Evolutionary conservation across 805 yeast species (phyloP).

Genomic region (Schizosaccharomyces osmophilus): DNA sequence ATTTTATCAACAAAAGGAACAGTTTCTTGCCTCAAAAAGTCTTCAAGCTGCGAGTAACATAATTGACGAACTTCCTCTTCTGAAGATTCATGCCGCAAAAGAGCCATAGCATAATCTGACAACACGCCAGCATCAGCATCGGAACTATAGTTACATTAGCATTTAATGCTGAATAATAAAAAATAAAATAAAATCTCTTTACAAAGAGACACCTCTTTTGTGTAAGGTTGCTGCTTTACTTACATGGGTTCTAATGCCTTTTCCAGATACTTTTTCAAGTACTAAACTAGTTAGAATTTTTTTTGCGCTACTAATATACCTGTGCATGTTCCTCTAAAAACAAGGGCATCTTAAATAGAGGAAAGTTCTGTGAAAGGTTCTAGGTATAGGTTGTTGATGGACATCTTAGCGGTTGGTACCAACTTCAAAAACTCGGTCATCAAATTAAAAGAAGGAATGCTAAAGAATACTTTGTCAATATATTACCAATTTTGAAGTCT

Average conservation of each 20-base stretch:
- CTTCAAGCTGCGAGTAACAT: constrained; percentile 17
- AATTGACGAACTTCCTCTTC: constrained; percentile 14
- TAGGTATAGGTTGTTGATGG: background rate
- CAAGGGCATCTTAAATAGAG: background rate
- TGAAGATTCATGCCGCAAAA: constrained; percentile 18
- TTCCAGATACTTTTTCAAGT: background rate
- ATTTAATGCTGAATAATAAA: background rate
- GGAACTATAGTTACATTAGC: constrained; percentile 5
- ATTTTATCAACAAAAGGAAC: constrained; percentile 15
- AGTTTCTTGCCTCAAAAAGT: constrained; percentile 16
- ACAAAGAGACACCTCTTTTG: background rate
- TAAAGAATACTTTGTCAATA: no score
- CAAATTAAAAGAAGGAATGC: no score
- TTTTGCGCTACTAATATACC: background rate
- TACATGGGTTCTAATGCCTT: constrained; percentile 1
- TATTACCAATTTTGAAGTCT: no score
- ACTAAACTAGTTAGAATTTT: background rate
- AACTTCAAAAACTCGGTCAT: no score
- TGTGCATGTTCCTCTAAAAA: background rate
- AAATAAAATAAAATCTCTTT: background rate
- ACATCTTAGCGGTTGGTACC: no score
- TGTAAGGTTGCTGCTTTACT: background rate
- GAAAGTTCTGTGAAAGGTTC: background rate
- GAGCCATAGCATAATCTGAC: constrained; percentile 22
- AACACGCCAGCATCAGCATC: constrained; percentile 22